phyloP scores from a whole-genome alignment of 768 basidiomycete genomes.

The Suillus discolor region DNA sequence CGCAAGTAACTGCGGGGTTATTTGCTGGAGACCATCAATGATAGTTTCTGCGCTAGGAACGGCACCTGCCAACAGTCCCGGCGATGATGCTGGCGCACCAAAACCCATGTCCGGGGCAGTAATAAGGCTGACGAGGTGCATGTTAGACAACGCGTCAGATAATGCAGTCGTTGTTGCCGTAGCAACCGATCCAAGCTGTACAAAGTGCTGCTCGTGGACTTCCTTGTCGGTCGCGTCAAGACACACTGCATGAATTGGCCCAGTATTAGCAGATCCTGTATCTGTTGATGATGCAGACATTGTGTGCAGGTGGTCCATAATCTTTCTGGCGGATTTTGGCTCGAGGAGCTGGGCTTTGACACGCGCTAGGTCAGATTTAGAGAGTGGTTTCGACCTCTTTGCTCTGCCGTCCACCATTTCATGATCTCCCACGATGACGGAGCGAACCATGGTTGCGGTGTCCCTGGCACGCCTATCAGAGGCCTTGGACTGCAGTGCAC shows the following conservation, averaged over 20 bases:
- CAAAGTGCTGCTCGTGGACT: constrained; percentile 60
- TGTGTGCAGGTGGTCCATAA: constrained; percentile 69
- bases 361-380: constrained; percentile 58
- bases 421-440: constrained; percentile 65
- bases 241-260: constrained; percentile 80
- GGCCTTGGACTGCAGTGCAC: constrained; percentile 34
- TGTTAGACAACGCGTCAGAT: constrained; percentile 52
- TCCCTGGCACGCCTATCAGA: constrained; percentile 65
- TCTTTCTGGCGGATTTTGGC: constrained; percentile 66
- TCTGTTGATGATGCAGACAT: constrained; percentile 43
- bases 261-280: constrained; percentile 19
- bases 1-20: constrained; percentile 79
- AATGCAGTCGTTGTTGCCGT: constrained; percentile 54
- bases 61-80: constrained; percentile 72
- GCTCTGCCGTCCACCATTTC: constrained; percentile 33
- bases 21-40: constrained; percentile 63
- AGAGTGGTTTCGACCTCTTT: constrained; percentile 41
- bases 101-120: constrained; percentile 66
- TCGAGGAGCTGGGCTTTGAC: constrained; percentile 69
- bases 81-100: constrained; percentile 69
- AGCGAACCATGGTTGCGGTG: constrained; percentile 63
- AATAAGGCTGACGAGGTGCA: constrained; percentile 65
- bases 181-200: constrained; percentile 48
- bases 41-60: constrained; percentile 77
- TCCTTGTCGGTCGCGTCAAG: constrained; percentile 65